A percentile compares a stretch with the other conserved stretches of the same genome.
Conservation (phyloP, 495 filamentous ascomycete genomes). For the Melanomma pulvis-pyrius region DNA sequence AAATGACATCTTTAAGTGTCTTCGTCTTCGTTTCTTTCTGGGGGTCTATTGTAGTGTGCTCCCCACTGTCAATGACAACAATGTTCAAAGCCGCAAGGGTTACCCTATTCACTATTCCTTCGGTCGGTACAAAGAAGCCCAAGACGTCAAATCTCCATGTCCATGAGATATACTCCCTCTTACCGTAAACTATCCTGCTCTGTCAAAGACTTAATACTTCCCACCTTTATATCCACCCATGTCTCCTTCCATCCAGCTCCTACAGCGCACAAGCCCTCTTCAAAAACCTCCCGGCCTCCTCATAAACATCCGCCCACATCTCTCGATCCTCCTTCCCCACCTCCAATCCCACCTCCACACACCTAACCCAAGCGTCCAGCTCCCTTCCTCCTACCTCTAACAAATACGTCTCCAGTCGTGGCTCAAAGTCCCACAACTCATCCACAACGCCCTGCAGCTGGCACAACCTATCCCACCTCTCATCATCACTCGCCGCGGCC, state of each 20-base stretch:
- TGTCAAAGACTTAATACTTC: too few species aligned
- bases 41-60: too few species aligned
- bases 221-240: neutral
- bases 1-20: too few species aligned
- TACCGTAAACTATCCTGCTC: too few species aligned
- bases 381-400: neutral
- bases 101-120: too few species aligned
- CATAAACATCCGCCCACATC: neutral
- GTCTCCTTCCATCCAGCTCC: neutral
- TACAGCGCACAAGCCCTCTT: neutral
- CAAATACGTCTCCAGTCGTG: slow-evolving; percentile 3
- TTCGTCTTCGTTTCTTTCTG: too few species aligned
- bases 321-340: neutral
- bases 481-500: neutral
- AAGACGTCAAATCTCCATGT: too few species aligned
- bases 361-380: slow-evolving; percentile 1
- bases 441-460: slow-evolving; percentile 18
- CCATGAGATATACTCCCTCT: too few species aligned
- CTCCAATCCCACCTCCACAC: neutral
- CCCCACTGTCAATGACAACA: too few species aligned
- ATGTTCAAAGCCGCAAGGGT: too few species aligned
- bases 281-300: slow-evolving; percentile 9
- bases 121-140: too few species aligned
- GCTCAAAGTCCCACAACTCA: neutral
- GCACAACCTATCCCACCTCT: neutral